phyloP scores from a whole-genome alignment of 805 yeast genomes.

The Wickerhamiella bombiphila region DNA sequence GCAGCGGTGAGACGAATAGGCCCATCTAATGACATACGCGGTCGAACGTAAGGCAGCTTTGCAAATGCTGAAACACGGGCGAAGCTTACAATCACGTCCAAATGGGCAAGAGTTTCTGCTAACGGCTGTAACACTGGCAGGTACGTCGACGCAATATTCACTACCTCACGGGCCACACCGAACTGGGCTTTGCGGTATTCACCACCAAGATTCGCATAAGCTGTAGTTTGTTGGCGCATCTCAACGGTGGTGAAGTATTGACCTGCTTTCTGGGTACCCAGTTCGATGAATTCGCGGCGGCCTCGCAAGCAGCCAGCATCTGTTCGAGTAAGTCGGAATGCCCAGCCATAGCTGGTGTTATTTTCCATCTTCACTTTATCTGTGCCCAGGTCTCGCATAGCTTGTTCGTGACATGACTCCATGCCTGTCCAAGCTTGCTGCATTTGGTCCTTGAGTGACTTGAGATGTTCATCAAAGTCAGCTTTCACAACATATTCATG shows the following conservation, averaged over 20 bases:
- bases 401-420: slow-evolving; percentile 42
- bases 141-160: slow-evolving; percentile 68
- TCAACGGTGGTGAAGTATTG: slow-evolving; percentile 71
- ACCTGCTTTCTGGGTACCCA: slow-evolving; percentile 91
- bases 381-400: slow-evolving; percentile 60
- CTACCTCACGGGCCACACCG: slow-evolving; percentile 67
- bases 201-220: slow-evolving; percentile 41
- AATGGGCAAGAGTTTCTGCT: slow-evolving; percentile 46
- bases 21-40: slow-evolving; percentile 38
- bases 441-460: slow-evolving; percentile 42
- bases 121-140: slow-evolving; percentile 61
- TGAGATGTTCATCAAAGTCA: slow-evolving; percentile 71
- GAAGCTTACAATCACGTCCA: slow-evolving; percentile 76
- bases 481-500: slow-evolving; percentile 79
- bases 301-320: slow-evolving; percentile 72
- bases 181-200: slow-evolving; percentile 66
- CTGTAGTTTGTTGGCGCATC: slow-evolving; percentile 44
- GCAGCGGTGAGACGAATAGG: slow-evolving; percentile 49
- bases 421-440: slow-evolving; percentile 42
- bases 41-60: slow-evolving; percentile 66
- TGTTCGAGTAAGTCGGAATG: slow-evolving; percentile 76
- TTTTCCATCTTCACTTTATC: slow-evolving; percentile 84
- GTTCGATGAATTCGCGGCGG: slow-evolving; percentile 47
- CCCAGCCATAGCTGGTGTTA: slow-evolving; percentile 85
- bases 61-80: slow-evolving; percentile 77